Evolutionary conservation across 495 filamentous ascomycete species (phyloP), one percentile per base, ranked within the genome.

Genomic region (Talaromyces wortmannii): DNA sequence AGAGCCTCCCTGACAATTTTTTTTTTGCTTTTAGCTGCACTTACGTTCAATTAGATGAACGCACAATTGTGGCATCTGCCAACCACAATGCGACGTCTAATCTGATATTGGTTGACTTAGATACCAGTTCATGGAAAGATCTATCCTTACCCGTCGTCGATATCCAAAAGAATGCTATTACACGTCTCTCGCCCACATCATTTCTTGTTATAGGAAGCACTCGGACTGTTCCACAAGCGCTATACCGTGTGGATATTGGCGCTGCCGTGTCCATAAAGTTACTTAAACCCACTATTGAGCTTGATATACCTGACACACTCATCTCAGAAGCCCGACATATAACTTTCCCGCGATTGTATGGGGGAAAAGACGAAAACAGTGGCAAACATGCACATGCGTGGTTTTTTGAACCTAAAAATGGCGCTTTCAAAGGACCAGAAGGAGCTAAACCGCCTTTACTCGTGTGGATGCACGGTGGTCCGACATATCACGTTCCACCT

Each of bases 391-490:
- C 76, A 7, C 62, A 79, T 52, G 72, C 70, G 31, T 69, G 79
- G 50, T 74, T 70, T 43, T 69, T 71, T 49, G 65, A 70, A 23
- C 78, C 78, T 4, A 59, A 65, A 6, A 81, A 80, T 55, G 67
- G 71, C 4, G 48, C 67, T 5, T 80, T 63, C 52, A 32, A 52
- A 8, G 59, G 58, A 8, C 62, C 68, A 2, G 48, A 53, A 4
- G 60, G 57, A 6, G 61, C 43, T 1, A 66, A 65, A 5, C 76
- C 75, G 15, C 78, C 78, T 1, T 57, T 77, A 6, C 69, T 82
- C 11, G 62, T 79, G 12, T 63, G 54, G 17, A 61, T 72, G 6
- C 77, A 82, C 52, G 78, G 78, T 18, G 78, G 78, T 5, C 78
- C 78, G n/a, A 80, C 74, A 55, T 60, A 50, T 57, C 61, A 65